These are phyloP conservation scores for Lasiodiplodia citricola DNA, from an alignment of 2,329 filamentous ascomycete genomes.

Conservation along the genomic window DNA sequence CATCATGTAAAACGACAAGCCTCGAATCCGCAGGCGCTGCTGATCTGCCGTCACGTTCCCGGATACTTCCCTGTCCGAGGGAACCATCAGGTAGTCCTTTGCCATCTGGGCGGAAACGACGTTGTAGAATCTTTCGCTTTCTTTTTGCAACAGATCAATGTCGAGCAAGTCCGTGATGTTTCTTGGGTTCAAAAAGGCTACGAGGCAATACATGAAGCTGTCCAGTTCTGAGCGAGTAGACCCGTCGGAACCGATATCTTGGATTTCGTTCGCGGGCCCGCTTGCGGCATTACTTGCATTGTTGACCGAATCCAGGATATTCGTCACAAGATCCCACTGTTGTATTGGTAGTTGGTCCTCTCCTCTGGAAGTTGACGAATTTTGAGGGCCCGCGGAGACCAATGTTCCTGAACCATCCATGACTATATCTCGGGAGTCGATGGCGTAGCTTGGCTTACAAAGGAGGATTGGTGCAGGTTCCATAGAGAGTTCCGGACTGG, in stretches of 20 bases:
- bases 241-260: neutral
- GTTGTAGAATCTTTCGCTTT: neutral
- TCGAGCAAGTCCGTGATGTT: conserved; percentile 3
- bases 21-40: neutral
- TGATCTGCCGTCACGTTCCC: neutral
- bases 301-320: neutral
- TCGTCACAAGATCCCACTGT: neutral
- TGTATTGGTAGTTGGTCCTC: neutral
- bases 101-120: neutral
- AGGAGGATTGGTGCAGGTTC: neutral
- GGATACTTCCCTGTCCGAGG: neutral
- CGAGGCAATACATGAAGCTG: neutral
- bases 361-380: neutral
- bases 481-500: neutral
- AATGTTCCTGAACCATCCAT: neutral
- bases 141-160: neutral
- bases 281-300: neutral
- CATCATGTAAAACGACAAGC: conserved; percentile 1
- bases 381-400: neutral
- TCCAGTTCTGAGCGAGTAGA: neutral
- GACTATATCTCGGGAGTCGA: neutral
- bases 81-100: neutral
- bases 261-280: neutral
- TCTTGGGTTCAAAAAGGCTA: neutral
- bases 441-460: neutral